Percentiles rank a stretch among this genome's conserved stretches.
phyloP scores from a whole-genome alignment of 1,139 yeast species.

The Lodderomyces orthopsilosis region DNA sequence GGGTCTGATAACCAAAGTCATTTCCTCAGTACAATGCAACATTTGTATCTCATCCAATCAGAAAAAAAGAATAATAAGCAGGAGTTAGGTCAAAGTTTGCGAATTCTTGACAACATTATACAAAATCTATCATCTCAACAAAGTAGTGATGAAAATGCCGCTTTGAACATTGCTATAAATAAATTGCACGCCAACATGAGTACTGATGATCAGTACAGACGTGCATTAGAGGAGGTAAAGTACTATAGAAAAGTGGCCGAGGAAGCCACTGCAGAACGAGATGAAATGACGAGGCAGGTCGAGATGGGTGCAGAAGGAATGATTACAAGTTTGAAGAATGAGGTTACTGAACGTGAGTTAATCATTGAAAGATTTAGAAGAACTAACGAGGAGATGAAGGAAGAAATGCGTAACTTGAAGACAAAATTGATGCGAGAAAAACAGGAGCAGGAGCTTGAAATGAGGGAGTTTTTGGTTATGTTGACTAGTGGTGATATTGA shows the following conservation, averaged over 20 bases:
- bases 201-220: slow-evolving; percentile 86
- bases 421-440: slow-evolving; percentile 69
- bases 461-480: slow-evolving; percentile 78
- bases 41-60: slow-evolving; percentile 69
- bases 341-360: slow-evolving; percentile 69
- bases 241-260: slow-evolving; percentile 66
- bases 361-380: slow-evolving; percentile 67
- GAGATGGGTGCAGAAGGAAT: slow-evolving; percentile 84
- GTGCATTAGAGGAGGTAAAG: slow-evolving; percentile 73
- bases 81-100: slow-evolving; percentile 63
- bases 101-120: slow-evolving; percentile 78
- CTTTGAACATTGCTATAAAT: slow-evolving; percentile 81
- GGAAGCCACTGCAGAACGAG: slow-evolving; percentile 83
- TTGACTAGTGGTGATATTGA: slow-evolving; percentile 38
- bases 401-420: slow-evolving; percentile 70
- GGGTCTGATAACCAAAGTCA: slow-evolving; percentile 72
- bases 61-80: slow-evolving; percentile 50
- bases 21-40: slow-evolving; percentile 78
- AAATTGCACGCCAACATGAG: slow-evolving; percentile 72
- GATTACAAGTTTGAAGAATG: slow-evolving; percentile 66
- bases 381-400: slow-evolving; percentile 58
- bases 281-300: slow-evolving; percentile 68
- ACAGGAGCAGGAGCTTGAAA: slow-evolving; percentile 84
- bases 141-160: slow-evolving; percentile 66
- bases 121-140: slow-evolving; percentile 74